Evolutionary conservation across 1,139 yeast species (phyloP).

Genomic region (Kurtzmaniella quercitrusa): DNA sequence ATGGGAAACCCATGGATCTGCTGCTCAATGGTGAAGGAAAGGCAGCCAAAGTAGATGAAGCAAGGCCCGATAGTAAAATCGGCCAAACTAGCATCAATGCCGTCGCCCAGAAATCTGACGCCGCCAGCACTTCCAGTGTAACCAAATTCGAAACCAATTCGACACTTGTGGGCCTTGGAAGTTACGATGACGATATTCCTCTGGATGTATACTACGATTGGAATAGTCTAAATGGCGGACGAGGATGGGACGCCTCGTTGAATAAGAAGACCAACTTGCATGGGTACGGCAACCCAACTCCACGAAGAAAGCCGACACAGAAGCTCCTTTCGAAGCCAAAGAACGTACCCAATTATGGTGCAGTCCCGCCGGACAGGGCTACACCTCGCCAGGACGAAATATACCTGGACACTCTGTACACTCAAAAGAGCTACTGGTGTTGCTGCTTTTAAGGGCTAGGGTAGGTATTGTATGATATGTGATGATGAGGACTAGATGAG

Average conservation of each 20-base stretch:
- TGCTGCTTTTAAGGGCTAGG: not conserved
- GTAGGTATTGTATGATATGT: not conserved
- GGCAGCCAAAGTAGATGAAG: not conserved
- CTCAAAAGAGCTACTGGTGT: not conserved
- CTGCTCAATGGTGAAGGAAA: not conserved
- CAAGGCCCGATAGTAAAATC: not conserved
- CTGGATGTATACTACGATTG: slow-evolving; percentile 65
- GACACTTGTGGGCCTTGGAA: slow-evolving; percentile 23
- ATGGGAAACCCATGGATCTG: not conserved
- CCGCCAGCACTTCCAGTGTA: not conserved
- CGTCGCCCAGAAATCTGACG: not conserved
- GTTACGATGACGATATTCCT: slow-evolving; percentile 33
- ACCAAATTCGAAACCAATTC: not conserved
- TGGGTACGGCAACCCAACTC: slow-evolving; percentile 74
- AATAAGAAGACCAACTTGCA: slow-evolving; percentile 78
- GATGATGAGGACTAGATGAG: not conserved
- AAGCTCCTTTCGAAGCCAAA: slow-evolving; percentile 9
- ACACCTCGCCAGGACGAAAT: slow-evolving; percentile 2
- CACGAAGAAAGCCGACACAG: slow-evolving; percentile 16
- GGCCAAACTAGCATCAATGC: not conserved
- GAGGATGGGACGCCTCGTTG: slow-evolving; percentile 78
- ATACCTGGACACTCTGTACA: slow-evolving; percentile 2
- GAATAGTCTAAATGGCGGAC: slow-evolving; percentile 79
- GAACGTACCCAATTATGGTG: slow-evolving; percentile 7
- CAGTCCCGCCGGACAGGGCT: slow-evolving; percentile 5